phyloP scores from a whole-genome alignment of 2,329 filamentous ascomycete species.

The Alternaria burnsii region DNA sequence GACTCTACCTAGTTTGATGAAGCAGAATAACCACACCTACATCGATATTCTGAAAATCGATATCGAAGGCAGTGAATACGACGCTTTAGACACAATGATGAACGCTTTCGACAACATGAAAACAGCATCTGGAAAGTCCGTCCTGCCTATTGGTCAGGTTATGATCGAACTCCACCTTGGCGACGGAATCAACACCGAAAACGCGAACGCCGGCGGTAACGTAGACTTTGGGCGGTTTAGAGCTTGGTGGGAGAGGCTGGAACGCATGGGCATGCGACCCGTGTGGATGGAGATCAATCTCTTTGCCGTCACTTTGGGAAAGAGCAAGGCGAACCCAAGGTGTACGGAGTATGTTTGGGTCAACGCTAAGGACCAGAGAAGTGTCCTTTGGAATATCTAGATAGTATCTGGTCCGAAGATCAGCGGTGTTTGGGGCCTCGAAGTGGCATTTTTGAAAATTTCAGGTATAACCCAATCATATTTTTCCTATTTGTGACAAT shows the following conservation, averaged over 20 bases:
- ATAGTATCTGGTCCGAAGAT: background rate
- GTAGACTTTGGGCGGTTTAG: conserved; percentile 40
- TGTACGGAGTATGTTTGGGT: conserved; percentile 49
- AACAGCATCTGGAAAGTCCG: conserved; percentile 26
- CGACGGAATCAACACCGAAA: conserved; percentile 23
- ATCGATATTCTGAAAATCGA: conserved; percentile 49
- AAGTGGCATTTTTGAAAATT: background rate
- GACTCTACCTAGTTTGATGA: conserved; percentile 42
- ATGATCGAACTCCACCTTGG: conserved; percentile 47
- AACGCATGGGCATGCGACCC: conserved; percentile 47
- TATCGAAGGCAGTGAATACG: conserved; percentile 45
- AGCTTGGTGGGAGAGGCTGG: conserved; percentile 46
- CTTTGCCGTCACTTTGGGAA: conserved; percentile 40
- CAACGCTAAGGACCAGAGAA: conserved; percentile 42
- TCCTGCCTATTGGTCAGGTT: conserved; percentile 45
- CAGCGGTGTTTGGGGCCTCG: background rate
- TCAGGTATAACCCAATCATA: background rate
- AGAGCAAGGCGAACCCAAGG: conserved; percentile 36
- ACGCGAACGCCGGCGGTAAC: conserved; percentile 16
- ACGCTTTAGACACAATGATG: conserved; percentile 43
- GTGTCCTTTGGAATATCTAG: conserved; percentile 37
- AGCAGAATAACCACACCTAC: conserved; percentile 44
- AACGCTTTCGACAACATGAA: conserved; percentile 34
- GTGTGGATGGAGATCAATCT: conserved; percentile 48
- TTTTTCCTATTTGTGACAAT: background rate